Evolutionary conservation across 768 basidiomycete genomes (phyloP).

Genomic region (Lepiota venenata): DNA sequence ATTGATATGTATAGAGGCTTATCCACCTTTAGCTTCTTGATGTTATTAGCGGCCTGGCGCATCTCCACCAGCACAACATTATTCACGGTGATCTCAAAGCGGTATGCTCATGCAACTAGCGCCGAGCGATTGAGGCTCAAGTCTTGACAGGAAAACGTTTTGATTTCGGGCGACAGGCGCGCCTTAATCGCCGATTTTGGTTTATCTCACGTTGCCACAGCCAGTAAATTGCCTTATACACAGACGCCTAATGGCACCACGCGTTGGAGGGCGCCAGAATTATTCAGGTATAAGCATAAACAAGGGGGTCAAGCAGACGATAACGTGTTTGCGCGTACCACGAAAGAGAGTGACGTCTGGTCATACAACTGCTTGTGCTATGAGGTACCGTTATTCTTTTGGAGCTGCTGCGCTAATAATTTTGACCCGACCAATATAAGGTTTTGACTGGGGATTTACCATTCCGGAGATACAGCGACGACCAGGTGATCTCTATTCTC

Average conservation of each 20-base stretch:
- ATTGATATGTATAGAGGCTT: not conserved
- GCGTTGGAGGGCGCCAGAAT: not conserved
- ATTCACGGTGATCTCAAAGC: constrained; percentile 5
- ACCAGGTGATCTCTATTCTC: too few relatives aligned
- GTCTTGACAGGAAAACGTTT: not conserved
- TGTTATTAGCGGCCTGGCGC: not conserved
- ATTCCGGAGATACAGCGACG: too few relatives aligned
- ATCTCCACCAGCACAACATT: not conserved
- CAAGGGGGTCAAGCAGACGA: too few relatives aligned
- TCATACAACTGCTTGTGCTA: too few relatives aligned
- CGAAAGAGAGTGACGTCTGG: too few relatives aligned
- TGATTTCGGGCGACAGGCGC: not conserved
- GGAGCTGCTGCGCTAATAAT: too few relatives aligned
- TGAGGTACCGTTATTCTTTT: too few relatives aligned
- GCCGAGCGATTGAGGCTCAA: not conserved
- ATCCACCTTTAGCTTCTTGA: not conserved
- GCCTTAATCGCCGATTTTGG: constrained; percentile 2
- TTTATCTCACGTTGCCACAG: not conserved
- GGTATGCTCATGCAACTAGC: not conserved
- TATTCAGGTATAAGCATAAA: not conserved
- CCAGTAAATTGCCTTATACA: not conserved
- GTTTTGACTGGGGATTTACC: too few relatives aligned
- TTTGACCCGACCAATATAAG: too few relatives aligned
- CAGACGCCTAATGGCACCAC: not conserved
- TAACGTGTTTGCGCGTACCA: too few relatives aligned